Base-by-base conservation (phyloP, 1,284 basidiomycete genomes). In the Moesziomyces sp. region DNA sequence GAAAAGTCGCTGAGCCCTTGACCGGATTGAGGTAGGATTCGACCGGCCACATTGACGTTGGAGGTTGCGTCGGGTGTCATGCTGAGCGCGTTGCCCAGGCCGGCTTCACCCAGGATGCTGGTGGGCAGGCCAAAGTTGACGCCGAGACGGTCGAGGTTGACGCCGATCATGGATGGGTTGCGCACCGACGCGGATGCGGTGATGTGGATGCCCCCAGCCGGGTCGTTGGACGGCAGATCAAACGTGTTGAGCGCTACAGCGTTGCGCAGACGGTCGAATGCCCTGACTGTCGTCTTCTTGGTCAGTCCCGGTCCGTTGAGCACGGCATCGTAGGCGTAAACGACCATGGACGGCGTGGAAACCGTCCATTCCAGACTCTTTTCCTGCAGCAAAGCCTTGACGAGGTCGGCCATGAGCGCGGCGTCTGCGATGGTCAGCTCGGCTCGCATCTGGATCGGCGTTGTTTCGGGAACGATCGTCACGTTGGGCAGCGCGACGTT, bases 101-200 rank as follows among this genome's bases (percentile, higher is more conserved):
- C 78, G 3, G 89, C 88, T 3, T 89, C 87, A 1, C 90, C 91
- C 54, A 92, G 87, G 77, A 88, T 85, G 19, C 87, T 86, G 28
- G 86, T 85, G 38, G 86, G 86, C 50, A 87, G 86, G 70, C 86
- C 89, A 16, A 89, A 89, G 53, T 88, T 86, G 83, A 91, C 91
- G 1, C 87, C 87, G 58, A 92, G 87, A 3, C 87, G 87, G 59
- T 87, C 88, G 19, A 92, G 85, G 59, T 88, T 84, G 13, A 92
- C 88, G 47, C 91, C 91, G 43, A 92, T 90, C 87, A 91, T 91
- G 3, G 91, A 90, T n/a, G 91, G 91, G 77, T 91, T 92, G 3
- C 86, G 85, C 16, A 90, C 86, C 6, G 86, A 87, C 0, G 90
- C 87, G 50, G 90, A 85, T 11, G 92, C 85, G 0, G 89, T 90